Conservation (phyloP, 2,329 filamentous ascomycete genomes). For the Ophiocordyceps sinensis region DNA sequence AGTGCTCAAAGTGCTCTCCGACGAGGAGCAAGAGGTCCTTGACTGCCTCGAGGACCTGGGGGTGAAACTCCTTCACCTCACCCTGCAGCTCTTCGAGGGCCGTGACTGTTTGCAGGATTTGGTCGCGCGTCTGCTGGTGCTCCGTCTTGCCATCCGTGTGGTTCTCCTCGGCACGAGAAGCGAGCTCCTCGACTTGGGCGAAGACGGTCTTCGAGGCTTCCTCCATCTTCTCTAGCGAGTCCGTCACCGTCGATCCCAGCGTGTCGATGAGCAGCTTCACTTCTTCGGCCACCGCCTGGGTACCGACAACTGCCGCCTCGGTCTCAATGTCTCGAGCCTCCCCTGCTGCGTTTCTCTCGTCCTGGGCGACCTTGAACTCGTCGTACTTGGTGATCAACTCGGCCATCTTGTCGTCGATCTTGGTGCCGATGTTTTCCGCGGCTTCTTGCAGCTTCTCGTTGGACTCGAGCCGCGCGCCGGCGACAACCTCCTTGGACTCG, state of each 20-base stretch:
- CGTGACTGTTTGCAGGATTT: constrained; percentile 60
- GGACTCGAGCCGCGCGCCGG: constrained; percentile 66
- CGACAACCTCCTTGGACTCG: constrained; percentile 65
- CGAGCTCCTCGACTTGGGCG: constrained; percentile 65
- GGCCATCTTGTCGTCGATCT: constrained; percentile 52
- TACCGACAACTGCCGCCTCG: constrained; percentile 57
- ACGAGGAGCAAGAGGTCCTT: constrained; percentile 75
- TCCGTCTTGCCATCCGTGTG: constrained; percentile 62
- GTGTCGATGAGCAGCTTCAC: constrained; percentile 76
- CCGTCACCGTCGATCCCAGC: constrained; percentile 64
- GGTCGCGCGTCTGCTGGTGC: constrained; percentile 69
- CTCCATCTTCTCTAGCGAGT: constrained; percentile 74
- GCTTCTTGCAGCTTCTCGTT: constrained; percentile 60
- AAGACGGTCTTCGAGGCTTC: constrained; percentile 82
- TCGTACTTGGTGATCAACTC: constrained; percentile 81
- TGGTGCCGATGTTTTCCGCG: constrained; percentile 36
- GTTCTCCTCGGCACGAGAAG: constrained; percentile 59
- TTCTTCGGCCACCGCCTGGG: constrained; percentile 73
- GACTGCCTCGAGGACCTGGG: constrained; percentile 74
- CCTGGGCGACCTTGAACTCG: constrained; percentile 60
- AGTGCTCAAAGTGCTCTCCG: constrained; percentile 77
- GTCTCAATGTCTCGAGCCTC: constrained; percentile 62
- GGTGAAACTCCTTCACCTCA: constrained; percentile 70
- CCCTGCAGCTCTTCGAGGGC: constrained; percentile 64
- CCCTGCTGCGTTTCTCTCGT: constrained; percentile 57